Base-by-base conservation (phyloP, 2,329 filamentous ascomycete genomes). In the Fusarium protoensiforme region DNA sequence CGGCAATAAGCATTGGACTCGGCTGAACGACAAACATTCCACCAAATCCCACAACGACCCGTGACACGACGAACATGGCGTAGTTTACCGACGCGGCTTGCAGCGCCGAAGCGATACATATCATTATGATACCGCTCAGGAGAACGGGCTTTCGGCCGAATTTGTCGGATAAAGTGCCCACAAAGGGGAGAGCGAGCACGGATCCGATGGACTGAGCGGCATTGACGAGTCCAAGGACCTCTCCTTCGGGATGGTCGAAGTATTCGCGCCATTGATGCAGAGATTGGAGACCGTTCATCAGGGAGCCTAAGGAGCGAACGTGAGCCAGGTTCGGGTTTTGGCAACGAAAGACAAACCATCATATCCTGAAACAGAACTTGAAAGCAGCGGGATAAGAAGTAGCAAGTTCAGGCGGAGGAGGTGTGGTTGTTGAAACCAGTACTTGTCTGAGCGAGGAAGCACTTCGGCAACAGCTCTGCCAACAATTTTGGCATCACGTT, bases 401-500 rank as follows among this genome's bases (percentile, higher is more conserved):
- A 86, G 74, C 4, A 86, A 71, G 63, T 87, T 87, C 18, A 87
- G 78, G 20, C 79, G 73, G 13, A 86, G 74, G 0, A 87, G 79
- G 73, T 87, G 84, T 3, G 83, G 78, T 31, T 81, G 76, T 36
- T 82, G 80, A 57, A 83, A 86, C 86, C 85, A 87, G 53, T 79
- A 80, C 39, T 80, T 82, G 39, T 80, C 77, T 29, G 81, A 80
- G 38, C 81, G 73, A 10, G 85, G 85, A 22, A 87, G 76, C 18
- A 80, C 79, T 70, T 75, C 69, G 3, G 78, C 78, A 51, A 81
- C 65, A 43, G 76, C 74, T 24, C 62, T 71, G 46, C 80, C 80
- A 24, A 80, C 78, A 48, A 80, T 78, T 54, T 79, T 68, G 43
- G 70, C 72, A 56, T 74, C 72, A 35, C 60, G 59, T 14, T 68